Percentiles rank a stretch among this genome's conserved stretches.
Evolutionary conservation across 2,329 filamentous ascomycete species (phyloP).

Genomic region (Ilyonectria destructans): DNA sequence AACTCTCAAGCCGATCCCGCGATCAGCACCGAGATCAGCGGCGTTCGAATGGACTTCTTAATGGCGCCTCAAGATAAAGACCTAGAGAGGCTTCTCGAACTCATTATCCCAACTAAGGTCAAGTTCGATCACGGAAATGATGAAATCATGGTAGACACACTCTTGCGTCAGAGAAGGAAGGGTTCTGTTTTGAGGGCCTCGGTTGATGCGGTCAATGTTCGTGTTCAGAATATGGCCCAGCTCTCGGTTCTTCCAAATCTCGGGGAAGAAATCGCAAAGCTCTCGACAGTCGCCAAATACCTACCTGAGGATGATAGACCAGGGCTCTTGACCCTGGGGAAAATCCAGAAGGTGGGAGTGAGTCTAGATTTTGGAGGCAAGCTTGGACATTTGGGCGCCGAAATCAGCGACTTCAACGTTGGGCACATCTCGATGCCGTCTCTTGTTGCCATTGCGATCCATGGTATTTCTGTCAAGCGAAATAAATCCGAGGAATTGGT

Average conservation of each 20-base stretch:
- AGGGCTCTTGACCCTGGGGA: conserved; percentile 83
- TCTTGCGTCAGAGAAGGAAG: conserved; percentile 88
- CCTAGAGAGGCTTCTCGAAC: conserved; percentile 83
- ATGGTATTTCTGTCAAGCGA: conserved; percentile 73
- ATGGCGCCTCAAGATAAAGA: conserved; percentile 83
- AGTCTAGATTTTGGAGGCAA: conserved; percentile 76
- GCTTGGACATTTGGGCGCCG: conserved; percentile 76
- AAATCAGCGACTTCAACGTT: conserved; percentile 76
- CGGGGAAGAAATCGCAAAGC: conserved; percentile 83
- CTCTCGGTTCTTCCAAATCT: conserved; percentile 80
- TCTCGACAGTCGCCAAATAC: conserved; percentile 94
- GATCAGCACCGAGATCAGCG: conserved; percentile 74
- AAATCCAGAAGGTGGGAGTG: conserved; percentile 76
- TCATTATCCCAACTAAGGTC: conserved; percentile 93
- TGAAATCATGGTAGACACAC: conserved; percentile 94
- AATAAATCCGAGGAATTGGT: conserved; percentile 82
- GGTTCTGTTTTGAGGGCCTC: conserved; percentile 85
- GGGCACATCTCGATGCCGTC: conserved; percentile 90
- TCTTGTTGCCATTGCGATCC: conserved; percentile 84
- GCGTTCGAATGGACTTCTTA: conserved; percentile 82
- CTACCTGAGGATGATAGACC: conserved; percentile 96
- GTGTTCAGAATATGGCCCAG: conserved; percentile 75
- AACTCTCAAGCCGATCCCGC: conserved; percentile 71
- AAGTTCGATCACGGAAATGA: conserved; percentile 90
- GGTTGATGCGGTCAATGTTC: conserved; percentile 75